Conservation (phyloP, 345 rosid genomes). For the Draba incana region DNA sequence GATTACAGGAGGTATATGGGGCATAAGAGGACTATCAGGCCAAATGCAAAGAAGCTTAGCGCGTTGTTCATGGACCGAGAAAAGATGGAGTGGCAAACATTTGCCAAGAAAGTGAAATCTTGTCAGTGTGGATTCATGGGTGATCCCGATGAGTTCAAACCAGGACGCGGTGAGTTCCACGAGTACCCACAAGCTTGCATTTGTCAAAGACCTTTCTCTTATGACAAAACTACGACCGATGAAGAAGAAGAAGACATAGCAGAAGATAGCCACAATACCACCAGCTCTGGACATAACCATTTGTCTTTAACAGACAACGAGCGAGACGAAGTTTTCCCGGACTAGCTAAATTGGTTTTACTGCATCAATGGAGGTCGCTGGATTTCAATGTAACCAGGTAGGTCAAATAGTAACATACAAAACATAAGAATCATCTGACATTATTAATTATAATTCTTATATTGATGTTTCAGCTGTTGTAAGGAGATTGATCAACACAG, state of each 20-base stretch:
- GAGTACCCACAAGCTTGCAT: slow-evolving; percentile 87
- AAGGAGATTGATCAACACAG: slow-evolving; percentile 39
- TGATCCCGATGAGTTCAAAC: slow-evolving; percentile 88
- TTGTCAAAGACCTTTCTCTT: slow-evolving; percentile 60
- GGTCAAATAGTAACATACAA: slow-evolving; percentile 2
- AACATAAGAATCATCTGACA: slow-evolving; percentile 5
- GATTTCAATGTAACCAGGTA: slow-evolving; percentile 36
- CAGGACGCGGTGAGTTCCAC: slow-evolving; percentile 86
- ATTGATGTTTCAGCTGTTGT: slow-evolving; percentile 32
- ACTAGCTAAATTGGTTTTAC: slow-evolving; percentile 30
- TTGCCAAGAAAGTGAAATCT: slow-evolving; percentile 81
- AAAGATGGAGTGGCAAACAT: slow-evolving; percentile 77
- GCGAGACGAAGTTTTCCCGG: slow-evolving; percentile 47
- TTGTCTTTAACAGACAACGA: slow-evolving; percentile 39
- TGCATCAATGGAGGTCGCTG: slow-evolving; percentile 27
- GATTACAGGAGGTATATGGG: slow-evolving; percentile 85
- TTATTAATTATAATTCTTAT: not conserved
- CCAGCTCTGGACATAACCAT: slow-evolving; percentile 32
- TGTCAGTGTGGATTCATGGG: slow-evolving; percentile 97
- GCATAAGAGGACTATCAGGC: slow-evolving; percentile 94
- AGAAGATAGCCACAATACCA: slow-evolving; percentile 38
- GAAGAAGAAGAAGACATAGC: slow-evolving; percentile 39
- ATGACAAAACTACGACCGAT: slow-evolving; percentile 35
- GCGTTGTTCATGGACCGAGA: slow-evolving; percentile 68
- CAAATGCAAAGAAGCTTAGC: slow-evolving; percentile 90